phyloP scores from a whole-genome alignment of 202 grass and related monocot species.

The Eragrostis tef region DNA sequence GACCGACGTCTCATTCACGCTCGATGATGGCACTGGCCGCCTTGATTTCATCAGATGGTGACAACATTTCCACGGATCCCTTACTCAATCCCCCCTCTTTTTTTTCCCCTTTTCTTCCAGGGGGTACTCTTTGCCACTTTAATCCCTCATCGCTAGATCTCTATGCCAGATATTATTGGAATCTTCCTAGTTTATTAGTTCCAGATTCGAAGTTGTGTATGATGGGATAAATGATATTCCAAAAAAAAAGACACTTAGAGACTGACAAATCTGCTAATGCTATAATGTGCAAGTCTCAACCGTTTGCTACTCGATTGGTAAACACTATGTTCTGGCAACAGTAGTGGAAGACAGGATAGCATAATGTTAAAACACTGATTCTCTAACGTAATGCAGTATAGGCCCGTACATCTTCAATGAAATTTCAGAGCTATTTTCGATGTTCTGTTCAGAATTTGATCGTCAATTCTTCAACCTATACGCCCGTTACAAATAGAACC shows the following conservation, averaged over 20 bases:
- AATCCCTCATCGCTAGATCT: background rate
- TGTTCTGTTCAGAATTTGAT: background rate
- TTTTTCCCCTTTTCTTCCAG: background rate
- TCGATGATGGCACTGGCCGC: constrained; percentile 83
- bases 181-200: background rate
- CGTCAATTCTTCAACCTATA: constrained; percentile 16
- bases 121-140: background rate
- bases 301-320: background rate
- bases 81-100: background rate
- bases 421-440: background rate
- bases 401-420: background rate
- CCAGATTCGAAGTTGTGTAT: background rate
- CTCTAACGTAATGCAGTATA: background rate
- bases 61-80: background rate
- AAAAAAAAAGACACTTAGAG: background rate
- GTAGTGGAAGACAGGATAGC: background rate
- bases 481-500: background rate
- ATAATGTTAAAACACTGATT: background rate
- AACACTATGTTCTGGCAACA: background rate
- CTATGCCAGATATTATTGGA: background rate
- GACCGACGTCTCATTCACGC: constrained; percentile 73
- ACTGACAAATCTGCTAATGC: background rate
- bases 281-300: background rate
- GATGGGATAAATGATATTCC: background rate
- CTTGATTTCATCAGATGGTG: constrained; percentile 87